phyloP scores from a whole-genome alignment of 164 flowering plant species.

The Hamamelis virginiana region DNA sequence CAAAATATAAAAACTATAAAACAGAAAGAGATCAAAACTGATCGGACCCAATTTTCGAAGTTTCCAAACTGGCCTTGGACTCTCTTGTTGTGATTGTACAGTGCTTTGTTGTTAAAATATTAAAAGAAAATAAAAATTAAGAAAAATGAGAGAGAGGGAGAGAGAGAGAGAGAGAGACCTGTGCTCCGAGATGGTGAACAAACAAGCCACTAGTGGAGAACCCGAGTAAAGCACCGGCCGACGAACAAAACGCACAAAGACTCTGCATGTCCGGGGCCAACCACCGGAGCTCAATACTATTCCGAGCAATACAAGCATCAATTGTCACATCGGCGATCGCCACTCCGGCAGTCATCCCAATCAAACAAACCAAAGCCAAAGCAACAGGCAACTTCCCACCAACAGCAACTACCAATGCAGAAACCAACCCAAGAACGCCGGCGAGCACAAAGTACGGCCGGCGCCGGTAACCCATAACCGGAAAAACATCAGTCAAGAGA shows the following conservation, averaged over 20 bases:
- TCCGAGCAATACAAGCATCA: slow-evolving; percentile 72
- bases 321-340: slow-evolving; percentile 72
- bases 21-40: too few species aligned
- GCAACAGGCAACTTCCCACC: slow-evolving; percentile 31
- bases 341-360: slow-evolving; percentile 48
- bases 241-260: slow-evolving; percentile 60
- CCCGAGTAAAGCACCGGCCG: slow-evolving; percentile 69
- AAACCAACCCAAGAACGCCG: slow-evolving; percentile 48
- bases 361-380: slow-evolving; percentile 46
- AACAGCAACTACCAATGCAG: slow-evolving; percentile 41
- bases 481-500: slow-evolving; percentile 58
- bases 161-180: slow-evolving; percentile 33
- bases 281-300: slow-evolving; percentile 50
- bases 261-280: slow-evolving; percentile 78
- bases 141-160: background rate
- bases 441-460: slow-evolving; percentile 58
- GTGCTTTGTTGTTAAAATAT: too few species aligned
- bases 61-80: too few species aligned
- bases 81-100: too few species aligned
- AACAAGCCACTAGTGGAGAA: slow-evolving; percentile 60
- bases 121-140: background rate
- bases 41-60: too few species aligned
- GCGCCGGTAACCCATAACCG: slow-evolving; percentile 54
- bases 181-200: slow-evolving; percentile 66
- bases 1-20: too few species aligned